A percentile compares a stretch with the other conserved stretches of the same genome.
phyloP scores from a whole-genome alignment of 2,329 filamentous ascomycete genomes.

The Colletotrichum cordylinicola region DNA sequence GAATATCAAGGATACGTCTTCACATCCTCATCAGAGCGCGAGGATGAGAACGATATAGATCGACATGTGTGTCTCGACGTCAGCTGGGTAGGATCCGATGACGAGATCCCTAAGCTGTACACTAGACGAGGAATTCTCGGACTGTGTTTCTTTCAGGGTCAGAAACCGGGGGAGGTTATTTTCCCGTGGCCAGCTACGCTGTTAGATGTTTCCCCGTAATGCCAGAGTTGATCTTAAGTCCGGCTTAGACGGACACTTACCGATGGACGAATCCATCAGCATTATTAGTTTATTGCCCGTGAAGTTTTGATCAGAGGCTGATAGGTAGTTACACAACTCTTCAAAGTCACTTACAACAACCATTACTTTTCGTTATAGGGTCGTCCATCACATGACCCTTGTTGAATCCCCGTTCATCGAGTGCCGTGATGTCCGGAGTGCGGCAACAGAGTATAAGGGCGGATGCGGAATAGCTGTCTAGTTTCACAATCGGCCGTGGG shows the following conservation, averaged over 20 bases:
- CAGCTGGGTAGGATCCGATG: not conserved
- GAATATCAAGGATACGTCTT: not conserved
- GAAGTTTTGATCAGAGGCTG: too few relatives aligned
- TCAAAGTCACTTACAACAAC: too few relatives aligned
- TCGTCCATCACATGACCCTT: too few relatives aligned
- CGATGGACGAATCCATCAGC: too few relatives aligned
- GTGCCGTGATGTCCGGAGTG: too few relatives aligned
- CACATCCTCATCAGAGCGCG: not conserved
- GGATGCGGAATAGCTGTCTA: too few relatives aligned
- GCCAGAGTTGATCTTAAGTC: fast-evolving
- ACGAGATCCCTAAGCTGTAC: not conserved
- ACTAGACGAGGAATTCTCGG: not conserved
- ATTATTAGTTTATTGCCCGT: too few relatives aligned
- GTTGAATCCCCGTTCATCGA: too few relatives aligned
- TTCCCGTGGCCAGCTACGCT: not conserved
- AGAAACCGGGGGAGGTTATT: not conserved
- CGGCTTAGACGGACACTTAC: too few relatives aligned
- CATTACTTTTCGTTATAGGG: fast-evolving
- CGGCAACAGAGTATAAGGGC: too few relatives aligned
- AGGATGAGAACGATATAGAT: fast-evolving
- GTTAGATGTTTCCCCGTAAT: fast-evolving
- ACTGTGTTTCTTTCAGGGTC: not conserved
- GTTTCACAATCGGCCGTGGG: too few relatives aligned
- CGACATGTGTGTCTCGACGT: not conserved
- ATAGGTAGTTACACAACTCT: fast-evolving